phyloP scores from a whole-genome alignment of 2,329 filamentous ascomycete genomes.

The Karstenula rhodostoma region DNA sequence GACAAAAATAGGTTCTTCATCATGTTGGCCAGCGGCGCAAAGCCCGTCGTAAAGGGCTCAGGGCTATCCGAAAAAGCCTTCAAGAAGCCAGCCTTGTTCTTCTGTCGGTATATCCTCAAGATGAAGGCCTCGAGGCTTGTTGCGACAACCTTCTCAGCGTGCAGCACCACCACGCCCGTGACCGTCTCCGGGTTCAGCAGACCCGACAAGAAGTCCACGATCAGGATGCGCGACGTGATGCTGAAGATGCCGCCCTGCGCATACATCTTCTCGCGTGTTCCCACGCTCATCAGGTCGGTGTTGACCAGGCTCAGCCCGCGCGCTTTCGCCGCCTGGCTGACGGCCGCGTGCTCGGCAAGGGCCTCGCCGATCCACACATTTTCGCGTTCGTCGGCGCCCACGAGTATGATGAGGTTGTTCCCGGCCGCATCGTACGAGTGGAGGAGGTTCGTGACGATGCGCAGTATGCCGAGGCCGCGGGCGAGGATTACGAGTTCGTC shows the following conservation, averaged over 20 bases:
- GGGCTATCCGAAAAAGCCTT: constrained; percentile 97
- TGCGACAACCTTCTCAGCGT: constrained; percentile 84
- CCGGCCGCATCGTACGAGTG: constrained; percentile 97
- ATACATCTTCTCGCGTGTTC: constrained; percentile 90
- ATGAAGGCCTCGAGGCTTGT: constrained; percentile 96
- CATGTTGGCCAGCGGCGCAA: constrained; percentile 86
- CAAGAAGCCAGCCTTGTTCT: constrained; percentile 91
- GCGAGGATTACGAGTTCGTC: constrained; percentile 95
- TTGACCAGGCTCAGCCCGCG: constrained; percentile 91
- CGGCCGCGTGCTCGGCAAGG: constrained; percentile 90
- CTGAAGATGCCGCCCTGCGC: constrained; percentile 88
- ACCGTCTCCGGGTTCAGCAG: constrained; percentile 83
- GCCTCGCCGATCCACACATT: constrained; percentile 98
- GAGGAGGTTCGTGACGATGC: constrained; percentile 92
- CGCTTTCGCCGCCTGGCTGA: constrained; percentile 82
- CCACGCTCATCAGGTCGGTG: constrained; percentile 90
- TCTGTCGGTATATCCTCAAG: constrained; percentile 88
- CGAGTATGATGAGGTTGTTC: constrained; percentile 87
- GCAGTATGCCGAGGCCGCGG: constrained; percentile 88
- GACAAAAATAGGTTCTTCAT: constrained; percentile 91
- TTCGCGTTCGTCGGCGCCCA: constrained; percentile 90
- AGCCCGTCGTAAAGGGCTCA: constrained; percentile 87
- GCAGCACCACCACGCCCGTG: constrained; percentile 85
- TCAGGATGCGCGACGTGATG: constrained; percentile 92
- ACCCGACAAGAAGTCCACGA: constrained; percentile 89